A percentile compares a stretch with the other conserved stretches of the same genome.
Evolutionary conservation across 257 asterid species (phyloP).

Genomic region (Solanum gandarillasii): DNA sequence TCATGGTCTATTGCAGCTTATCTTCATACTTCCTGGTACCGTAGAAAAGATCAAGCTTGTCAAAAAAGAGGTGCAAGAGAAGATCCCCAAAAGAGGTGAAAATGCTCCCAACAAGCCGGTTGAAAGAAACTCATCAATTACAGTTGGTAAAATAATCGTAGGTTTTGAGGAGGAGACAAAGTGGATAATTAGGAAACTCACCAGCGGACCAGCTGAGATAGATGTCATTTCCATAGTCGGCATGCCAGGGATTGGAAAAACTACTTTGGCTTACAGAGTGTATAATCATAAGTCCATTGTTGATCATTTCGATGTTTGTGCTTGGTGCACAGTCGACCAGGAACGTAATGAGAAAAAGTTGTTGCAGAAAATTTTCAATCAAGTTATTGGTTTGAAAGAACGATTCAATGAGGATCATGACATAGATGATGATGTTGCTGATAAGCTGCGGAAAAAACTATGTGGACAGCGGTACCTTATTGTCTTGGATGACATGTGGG

Average conservation of each 20-base stretch:
- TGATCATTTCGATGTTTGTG: too few species aligned
- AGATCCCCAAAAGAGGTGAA: background rate
- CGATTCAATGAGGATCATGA: background rate
- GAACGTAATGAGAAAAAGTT: too few species aligned
- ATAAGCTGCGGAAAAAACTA: background rate
- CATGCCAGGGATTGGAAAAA: background rate
- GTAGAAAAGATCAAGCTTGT: background rate
- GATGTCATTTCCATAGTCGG: background rate
- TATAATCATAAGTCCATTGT: background rate
- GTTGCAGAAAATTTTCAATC: background rate
- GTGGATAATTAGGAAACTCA: background rate
- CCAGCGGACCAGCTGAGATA: background rate
- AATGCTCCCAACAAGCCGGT: background rate
- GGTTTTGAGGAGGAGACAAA: background rate
- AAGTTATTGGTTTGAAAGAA: background rate
- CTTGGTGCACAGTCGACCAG: too few species aligned
- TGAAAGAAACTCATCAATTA: background rate
- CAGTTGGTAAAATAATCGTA: background rate
- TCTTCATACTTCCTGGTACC: background rate
- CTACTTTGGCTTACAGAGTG: background rate
- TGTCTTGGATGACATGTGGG: conserved; percentile 19
- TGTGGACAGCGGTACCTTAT: background rate
- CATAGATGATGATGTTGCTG: background rate
- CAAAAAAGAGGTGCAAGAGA: background rate
- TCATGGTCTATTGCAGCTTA: background rate